phyloP scores from a whole-genome alignment of 2,329 filamentous ascomycete genomes.

The Fusarium sp. region DNA sequence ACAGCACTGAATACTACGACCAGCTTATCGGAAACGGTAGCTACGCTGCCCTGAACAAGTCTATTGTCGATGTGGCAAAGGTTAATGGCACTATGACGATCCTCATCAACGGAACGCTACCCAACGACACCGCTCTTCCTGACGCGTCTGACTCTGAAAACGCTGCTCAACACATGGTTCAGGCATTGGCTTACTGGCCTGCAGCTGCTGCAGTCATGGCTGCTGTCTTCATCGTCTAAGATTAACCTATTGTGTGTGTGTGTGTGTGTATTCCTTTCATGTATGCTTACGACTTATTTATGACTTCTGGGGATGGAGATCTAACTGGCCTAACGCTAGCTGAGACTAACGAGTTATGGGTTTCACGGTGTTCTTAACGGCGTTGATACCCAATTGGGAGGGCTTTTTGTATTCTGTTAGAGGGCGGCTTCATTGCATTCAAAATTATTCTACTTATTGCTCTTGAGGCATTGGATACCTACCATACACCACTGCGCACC shows the following conservation, averaged over 20 bases:
- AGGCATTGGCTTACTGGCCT: constrained; percentile 63
- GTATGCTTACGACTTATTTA: constrained; percentile 25
- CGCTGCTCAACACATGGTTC: constrained; percentile 49
- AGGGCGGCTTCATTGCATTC: not conserved
- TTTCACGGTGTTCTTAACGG: constrained; percentile 16
- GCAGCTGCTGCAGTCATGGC: constrained; percentile 57
- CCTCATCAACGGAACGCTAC: constrained; percentile 79
- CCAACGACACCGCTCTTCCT: constrained; percentile 73
- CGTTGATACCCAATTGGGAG: constrained; percentile 21
- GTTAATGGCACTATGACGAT: constrained; percentile 73
- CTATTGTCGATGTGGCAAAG: constrained; percentile 67
- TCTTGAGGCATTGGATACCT: not conserved
- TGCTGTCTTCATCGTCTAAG: constrained; percentile 57
- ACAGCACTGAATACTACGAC: constrained; percentile 67
- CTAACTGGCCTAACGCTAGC: not conserved
- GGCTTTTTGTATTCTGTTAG: constrained; percentile 1
- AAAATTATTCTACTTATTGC: not conserved
- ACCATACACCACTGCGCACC: not conserved
- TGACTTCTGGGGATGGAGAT: constrained; percentile 9
- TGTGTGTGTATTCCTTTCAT: constrained; percentile 18
- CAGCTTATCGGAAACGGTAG: constrained; percentile 74
- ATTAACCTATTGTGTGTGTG: not conserved
- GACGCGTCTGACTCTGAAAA: constrained; percentile 21
- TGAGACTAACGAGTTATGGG: constrained; percentile 1
- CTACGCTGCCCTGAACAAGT: constrained; percentile 68